Base-by-base conservation (phyloP, 1,284 basidiomycete species). In the Moniliella sp. region DNA sequence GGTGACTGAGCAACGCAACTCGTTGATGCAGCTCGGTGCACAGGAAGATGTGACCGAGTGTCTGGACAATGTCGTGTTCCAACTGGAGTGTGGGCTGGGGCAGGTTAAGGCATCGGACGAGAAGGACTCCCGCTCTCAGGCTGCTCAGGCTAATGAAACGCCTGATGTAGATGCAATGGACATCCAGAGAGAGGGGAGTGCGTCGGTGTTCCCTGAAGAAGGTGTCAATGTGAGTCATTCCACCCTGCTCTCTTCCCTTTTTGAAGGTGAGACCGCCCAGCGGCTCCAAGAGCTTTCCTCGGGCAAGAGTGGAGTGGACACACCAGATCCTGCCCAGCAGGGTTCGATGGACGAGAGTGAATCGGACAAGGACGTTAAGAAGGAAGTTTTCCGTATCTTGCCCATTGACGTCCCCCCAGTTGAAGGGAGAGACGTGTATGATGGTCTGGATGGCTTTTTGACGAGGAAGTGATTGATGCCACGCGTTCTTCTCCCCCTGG, bases 1-100 rank as follows among this genome's bases (percentile, higher is more conserved):
- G 18, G 14, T 31, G 11, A 32, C 31, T 11, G 23, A 32, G 7
- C 21, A n/a, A 7, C 7, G 21, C 7, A 13, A 10, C 8, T 48
- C 50, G 19, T 46, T 55, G 12, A 49, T 59, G 45, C 49, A 51
- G 32, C 34, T 50, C 73, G 83, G 83, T n/a, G 76, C 79, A 43
- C 88, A 97, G 53, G 88, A 97, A 55, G 88, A 97, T 57, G 86
- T 94, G 2, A 78, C 86, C 0, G 88, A 97, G 63, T 93, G 88
- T 61, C 79, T 97, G 72, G 86, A 97, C 63, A 97, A 97, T 50
- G 86, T 88, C 64, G 77, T 97, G 67, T 91, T 91, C 63, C 91
- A 97, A 62, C 80, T 97, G 37, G 86, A 99, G 62, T 78, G 80
- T 5, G 86, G 84, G 0, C 61, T 93, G 28, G 75, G 77, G 9